Evolutionary conservation across 768 basidiomycete genomes (phyloP), one percentile per base, ranked within the genome.

Genomic region (Fomitopsis serialis): DNA sequence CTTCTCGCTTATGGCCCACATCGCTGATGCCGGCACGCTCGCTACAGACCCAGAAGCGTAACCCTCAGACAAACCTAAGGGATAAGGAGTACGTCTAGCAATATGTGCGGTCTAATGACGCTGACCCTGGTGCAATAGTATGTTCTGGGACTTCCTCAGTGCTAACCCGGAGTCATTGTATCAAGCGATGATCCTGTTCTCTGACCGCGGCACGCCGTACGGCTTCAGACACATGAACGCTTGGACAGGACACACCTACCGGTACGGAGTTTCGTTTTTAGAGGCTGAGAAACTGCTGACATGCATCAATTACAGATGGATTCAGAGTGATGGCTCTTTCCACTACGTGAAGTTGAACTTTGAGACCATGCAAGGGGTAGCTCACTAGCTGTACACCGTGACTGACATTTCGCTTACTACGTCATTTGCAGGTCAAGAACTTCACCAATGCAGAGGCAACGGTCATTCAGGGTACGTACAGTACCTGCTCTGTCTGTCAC

Each of bases 141-240:
- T 68, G 54, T 76, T 62, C 57, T 63, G 60, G 73, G 80, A 80
- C 62, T 81, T 76, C 60, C 71, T 79, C 55, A 68, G 72, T 32
- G 65, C 74, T 15, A 75, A 74, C 56, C 71, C 74, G 11, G 75
- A 79, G 62, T 77, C 79, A 44, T 74, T 70, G 25, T 70, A 76
- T 50, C 71, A 72, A 61, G 67, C 72, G 24, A 72, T 78, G 71
- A 78, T 78, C 65, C 64, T 74, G 29, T 65, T 83, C 56, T 77
- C 78, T 8, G 82, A 84, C 62, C 74, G 79, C 54, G 73, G 78
- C n/a, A 80, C 81, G 50, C 80, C 80, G 58, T 75, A 68, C 72
- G 79, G 66, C 64, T 69, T 68, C 53, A 68, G 74, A 46, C 70
- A 73, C 63, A 73, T 77, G 76, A 69, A 80, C 62, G 79, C 74